A percentile compares a stretch with the other conserved stretches of the same genome.
Evolutionary conservation across 345 rosid species (phyloP).

Genomic region (Garcia nutans): DNA sequence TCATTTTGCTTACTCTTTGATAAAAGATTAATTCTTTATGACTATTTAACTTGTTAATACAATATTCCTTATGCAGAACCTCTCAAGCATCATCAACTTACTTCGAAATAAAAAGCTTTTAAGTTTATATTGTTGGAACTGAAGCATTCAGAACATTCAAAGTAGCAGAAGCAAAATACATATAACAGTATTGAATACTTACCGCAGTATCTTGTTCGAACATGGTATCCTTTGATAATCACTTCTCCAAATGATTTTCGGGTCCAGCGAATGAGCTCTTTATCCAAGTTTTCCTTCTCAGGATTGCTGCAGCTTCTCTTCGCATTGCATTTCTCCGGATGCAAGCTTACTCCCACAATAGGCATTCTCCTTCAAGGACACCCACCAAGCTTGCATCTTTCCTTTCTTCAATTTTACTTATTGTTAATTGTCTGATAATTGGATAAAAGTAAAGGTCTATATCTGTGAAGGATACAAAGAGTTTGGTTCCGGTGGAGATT

Average conservation of each 20-base stretch:
- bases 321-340: constrained; percentile 9
- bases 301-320: neutral
- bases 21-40: too few relatives aligned
- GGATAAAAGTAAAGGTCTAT: neutral
- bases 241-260: constrained; percentile 27
- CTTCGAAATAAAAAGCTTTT: too few relatives aligned
- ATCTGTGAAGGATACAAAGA: neutral
- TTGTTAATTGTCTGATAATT: neutral
- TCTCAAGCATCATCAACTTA: too few relatives aligned
- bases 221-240: constrained; percentile 24
- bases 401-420: neutral
- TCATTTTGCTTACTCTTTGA: too few relatives aligned
- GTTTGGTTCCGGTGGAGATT: constrained; percentile 19
- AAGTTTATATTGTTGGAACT: too few relatives aligned
- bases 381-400: constrained; percentile 39
- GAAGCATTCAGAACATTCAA: neutral
- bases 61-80: too few relatives aligned
- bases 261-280: constrained; percentile 9
- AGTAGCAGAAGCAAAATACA: neutral
- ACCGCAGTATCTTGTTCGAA: constrained; percentile 20
- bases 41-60: too few relatives aligned
- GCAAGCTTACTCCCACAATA: constrained; percentile 30
- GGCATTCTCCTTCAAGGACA: constrained; percentile 38
- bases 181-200: neutral
- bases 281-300: constrained; percentile 12